A percentile compares a stretch with the other conserved stretches of the same genome.
Evolutionary conservation across 2,329 filamentous ascomycete species (phyloP).

Genomic region (Fonsecaea pedrosoi): DNA sequence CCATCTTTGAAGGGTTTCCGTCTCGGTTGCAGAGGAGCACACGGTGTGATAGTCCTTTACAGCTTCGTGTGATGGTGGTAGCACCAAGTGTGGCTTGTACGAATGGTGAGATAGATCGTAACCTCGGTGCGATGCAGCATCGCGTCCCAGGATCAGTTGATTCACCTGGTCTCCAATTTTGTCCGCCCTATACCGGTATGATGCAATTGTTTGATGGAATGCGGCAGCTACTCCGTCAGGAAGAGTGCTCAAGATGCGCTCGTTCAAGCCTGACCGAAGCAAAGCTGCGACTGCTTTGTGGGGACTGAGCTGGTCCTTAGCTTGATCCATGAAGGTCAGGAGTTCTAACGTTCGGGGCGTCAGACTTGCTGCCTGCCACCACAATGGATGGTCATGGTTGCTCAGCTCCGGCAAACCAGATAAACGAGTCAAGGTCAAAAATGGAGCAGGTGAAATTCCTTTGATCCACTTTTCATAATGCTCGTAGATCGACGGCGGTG

Average conservation of each 20-base stretch:
- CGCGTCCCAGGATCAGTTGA: conserved; percentile 5
- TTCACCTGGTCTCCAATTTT: not conserved
- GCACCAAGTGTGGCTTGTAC: conserved; percentile 17
- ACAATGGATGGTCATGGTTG: conserved; percentile 13
- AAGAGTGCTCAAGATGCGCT: conserved; percentile 74
- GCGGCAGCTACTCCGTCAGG: conserved; percentile 83
- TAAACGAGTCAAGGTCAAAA: conserved; percentile 60
- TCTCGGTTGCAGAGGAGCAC: conserved; percentile 61
- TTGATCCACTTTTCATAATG: conserved; percentile 52
- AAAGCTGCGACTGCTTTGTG: conserved; percentile 19
- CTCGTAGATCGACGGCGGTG: conserved; percentile 65
- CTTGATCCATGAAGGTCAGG: conserved; percentile 22
- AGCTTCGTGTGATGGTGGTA: conserved; percentile 60
- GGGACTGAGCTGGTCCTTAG: conserved; percentile 7
- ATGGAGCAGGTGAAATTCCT: conserved; percentile 45
- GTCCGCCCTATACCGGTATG: conserved; percentile 19
- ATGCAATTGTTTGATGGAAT: conserved; percentile 78
- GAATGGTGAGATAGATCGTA: conserved; percentile 8
- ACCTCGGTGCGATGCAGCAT: not conserved
- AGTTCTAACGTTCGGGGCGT: conserved; percentile 32
- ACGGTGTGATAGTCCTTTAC: conserved; percentile 79
- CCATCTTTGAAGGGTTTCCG: conserved; percentile 62
- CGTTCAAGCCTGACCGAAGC: conserved; percentile 65
- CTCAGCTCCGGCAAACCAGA: conserved; percentile 43
- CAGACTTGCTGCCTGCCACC: conserved; percentile 18